Conservation (phyloP, 768 basidiomycete genomes). For the Sporobolomyces phaffii region DNA sequence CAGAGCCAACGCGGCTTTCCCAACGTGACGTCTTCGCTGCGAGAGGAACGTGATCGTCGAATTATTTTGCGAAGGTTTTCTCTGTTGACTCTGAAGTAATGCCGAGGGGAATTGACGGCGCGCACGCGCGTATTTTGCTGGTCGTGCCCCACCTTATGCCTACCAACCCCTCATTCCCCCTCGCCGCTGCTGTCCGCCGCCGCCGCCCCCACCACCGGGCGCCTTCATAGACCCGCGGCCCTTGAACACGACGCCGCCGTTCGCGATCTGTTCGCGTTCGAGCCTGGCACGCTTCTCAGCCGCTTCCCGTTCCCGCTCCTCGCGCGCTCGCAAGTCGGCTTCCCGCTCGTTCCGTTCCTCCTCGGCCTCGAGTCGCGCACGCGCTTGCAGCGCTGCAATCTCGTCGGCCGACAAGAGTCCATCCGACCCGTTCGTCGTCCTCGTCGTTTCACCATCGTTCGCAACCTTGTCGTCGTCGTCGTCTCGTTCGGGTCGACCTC, state of each 20-base stretch:
- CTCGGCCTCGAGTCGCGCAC: slow-evolving; percentile 56
- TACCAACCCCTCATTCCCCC: slow-evolving; percentile 40
- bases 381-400: slow-evolving; percentile 44
- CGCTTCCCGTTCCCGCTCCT: slow-evolving; percentile 58
- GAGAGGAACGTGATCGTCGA: neutral
- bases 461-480: no score
- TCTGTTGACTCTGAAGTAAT: no score
- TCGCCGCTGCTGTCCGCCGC: no score
- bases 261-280: slow-evolving; percentile 23
- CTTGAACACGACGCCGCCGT: slow-evolving; percentile 32
- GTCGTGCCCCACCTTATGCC: neutral
- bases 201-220: neutral
- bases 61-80: neutral
- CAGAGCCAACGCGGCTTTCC: neutral
- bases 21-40: no score
- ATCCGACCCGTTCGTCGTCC: slow-evolving; percentile 21
- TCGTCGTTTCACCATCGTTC: slow-evolving; percentile 9
- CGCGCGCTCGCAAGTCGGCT: no score
- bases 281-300: slow-evolving; percentile 44
- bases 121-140: no score
- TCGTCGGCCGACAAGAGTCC: slow-evolving; percentile 19
- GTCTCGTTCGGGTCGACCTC: no score
- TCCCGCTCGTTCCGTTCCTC: neutral
- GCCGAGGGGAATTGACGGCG: no score
- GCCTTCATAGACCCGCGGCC: slow-evolving; percentile 39